Evolutionary conservation across 352 stramenopile genomes (phyloP).

Genomic region (Chrysophaeum taylorii): DNA sequence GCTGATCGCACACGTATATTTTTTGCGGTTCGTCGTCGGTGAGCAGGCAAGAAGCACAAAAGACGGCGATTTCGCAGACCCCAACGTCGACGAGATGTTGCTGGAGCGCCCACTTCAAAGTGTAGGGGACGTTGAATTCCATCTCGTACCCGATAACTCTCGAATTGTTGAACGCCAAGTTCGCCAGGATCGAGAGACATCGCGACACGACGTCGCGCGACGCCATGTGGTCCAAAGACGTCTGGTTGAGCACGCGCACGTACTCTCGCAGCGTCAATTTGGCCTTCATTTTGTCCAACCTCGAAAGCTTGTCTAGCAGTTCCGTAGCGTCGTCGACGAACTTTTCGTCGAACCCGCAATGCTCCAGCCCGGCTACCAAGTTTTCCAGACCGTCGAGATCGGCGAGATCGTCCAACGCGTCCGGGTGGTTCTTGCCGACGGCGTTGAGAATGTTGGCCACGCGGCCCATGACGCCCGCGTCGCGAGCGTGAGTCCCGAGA

Average conservation of each 20-base stretch:
- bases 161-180: conserved; percentile 26
- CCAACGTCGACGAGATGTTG: neutral
- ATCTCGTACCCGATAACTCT: conserved; percentile 27
- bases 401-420: neutral
- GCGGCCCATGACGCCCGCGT: conserved; percentile 16
- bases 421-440: neutral
- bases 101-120: conserved; percentile 24
- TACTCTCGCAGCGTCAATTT: conserved; percentile 13
- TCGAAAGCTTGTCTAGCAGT: conserved; percentile 13
- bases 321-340: conserved; percentile 16
- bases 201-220: conserved; percentile 2
- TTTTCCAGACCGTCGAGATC: conserved; percentile 1
- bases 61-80: conserved; percentile 26
- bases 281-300: conserved; percentile 14
- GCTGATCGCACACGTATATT: conserved; percentile 24
- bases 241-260: conserved; percentile 17
- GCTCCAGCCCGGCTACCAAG: neutral
- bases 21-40: conserved; percentile 31
- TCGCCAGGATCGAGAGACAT: conserved; percentile 7
- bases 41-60: conserved; percentile 22
- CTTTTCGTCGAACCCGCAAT: neutral
- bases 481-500: conserved; percentile 13
- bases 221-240: conserved; percentile 21
- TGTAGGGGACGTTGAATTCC: conserved; percentile 25
- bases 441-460: conserved; percentile 14